Percentiles rank a stretch among this genome's conserved stretches.
Conservation (phyloP, 345 rosid species). For the Ailanthus altissimus region DNA sequence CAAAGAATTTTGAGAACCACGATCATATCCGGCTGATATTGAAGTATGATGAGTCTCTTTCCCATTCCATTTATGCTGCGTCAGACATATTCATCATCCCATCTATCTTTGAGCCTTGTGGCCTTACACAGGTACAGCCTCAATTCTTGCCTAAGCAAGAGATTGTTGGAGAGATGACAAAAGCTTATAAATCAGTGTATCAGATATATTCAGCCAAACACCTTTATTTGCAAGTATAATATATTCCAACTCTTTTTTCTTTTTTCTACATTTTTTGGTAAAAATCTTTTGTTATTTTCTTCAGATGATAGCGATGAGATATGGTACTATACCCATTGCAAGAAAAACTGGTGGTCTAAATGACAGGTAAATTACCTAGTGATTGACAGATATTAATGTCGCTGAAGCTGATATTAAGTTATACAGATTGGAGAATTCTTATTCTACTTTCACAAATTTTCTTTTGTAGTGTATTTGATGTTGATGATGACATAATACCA, state of each 20-base stretch:
- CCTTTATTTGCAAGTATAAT: neutral
- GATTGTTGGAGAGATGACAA: neutral
- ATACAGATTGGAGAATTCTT: slow-evolving; percentile 13
- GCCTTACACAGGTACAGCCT: slow-evolving; percentile 85
- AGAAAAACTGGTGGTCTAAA: slow-evolving; percentile 93
- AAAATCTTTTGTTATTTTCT: slow-evolving; percentile 7
- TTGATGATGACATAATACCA: slow-evolving; percentile 80
- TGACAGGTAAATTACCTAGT: slow-evolving; percentile 62
- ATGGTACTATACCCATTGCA: slow-evolving; percentile 82
- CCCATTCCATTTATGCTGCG: slow-evolving; percentile 85
- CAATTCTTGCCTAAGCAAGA: slow-evolving; percentile 1
- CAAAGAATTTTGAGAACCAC: slow-evolving; percentile 63
- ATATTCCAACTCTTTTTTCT: slow-evolving; percentile 1
- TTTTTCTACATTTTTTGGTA: neutral
- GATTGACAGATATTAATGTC: neutral
- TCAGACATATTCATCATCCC: slow-evolving; percentile 93
- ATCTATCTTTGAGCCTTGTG: slow-evolving; percentile 97
- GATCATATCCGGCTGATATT: slow-evolving; percentile 70
- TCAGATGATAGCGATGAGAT: slow-evolving; percentile 97
- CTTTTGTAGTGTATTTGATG: slow-evolving; percentile 68
- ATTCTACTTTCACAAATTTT: slow-evolving; percentile 11
- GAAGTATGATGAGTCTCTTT: slow-evolving; percentile 87
- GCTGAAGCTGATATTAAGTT: slow-evolving; percentile 10
- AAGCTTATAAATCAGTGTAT: neutral
- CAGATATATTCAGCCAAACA: neutral